These are phyloP conservation scores for Melaleuca alternifolia DNA, from an alignment of 345 rosid genomes.

Conservation along the genomic window DNA sequence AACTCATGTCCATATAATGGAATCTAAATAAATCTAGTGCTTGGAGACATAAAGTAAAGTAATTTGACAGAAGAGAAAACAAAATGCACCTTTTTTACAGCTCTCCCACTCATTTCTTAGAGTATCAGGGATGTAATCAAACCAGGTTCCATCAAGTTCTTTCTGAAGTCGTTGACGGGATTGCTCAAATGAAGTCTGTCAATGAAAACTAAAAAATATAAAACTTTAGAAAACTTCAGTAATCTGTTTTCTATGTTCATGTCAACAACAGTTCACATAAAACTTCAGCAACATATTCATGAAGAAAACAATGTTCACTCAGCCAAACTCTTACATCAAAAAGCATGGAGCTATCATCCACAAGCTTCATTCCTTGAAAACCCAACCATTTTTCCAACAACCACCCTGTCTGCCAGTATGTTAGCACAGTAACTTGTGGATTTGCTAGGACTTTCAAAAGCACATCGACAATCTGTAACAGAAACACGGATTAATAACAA, in stretches of 20 bases:
- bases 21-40: neutral
- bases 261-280: neutral
- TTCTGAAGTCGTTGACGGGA: constrained; percentile 26
- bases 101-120: constrained; percentile 34
- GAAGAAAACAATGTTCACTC: neutral
- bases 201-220: constrained; percentile 53
- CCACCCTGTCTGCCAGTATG: constrained; percentile 48
- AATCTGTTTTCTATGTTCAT: neutral
- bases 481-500: neutral
- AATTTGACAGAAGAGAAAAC: neutral
- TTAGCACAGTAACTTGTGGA: constrained; percentile 16
- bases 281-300: neutral
- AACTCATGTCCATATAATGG: neutral
- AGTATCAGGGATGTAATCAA: constrained; percentile 37
- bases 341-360: constrained; percentile 13
- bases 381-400: constrained; percentile 31
- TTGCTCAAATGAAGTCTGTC: constrained; percentile 42
- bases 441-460: constrained; percentile 33
- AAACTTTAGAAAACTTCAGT: constrained; percentile 39
- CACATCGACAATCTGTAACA: constrained; percentile 30
- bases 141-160: constrained; percentile 62
- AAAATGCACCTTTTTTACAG: constrained; percentile 31
- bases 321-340: constrained; percentile 39
- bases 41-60: neutral
- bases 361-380: constrained; percentile 20